Conservation (phyloP, 1,284 basidiomycete species). For the Tylopilus orsonianus region DNA sequence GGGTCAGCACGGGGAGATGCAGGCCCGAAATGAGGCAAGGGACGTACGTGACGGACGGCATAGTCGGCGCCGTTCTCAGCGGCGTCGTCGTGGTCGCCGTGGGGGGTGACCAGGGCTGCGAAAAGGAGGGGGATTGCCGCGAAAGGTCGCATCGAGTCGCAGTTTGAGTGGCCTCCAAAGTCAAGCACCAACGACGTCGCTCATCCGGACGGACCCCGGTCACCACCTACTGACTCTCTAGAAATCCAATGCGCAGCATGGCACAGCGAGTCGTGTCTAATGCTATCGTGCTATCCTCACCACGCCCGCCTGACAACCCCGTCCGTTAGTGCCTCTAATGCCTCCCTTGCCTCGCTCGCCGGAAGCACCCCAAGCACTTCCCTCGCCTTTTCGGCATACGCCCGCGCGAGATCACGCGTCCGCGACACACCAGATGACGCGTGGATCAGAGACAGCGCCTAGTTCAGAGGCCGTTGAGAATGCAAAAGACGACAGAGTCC, state of each 20-base stretch:
- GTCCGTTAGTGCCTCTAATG: slow-evolving; percentile 67
- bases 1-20: slow-evolving; percentile 16
- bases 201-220: slow-evolving; percentile 17
- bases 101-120: slow-evolving; percentile 26
- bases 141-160: slow-evolving; percentile 21
- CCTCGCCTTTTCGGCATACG: slow-evolving; percentile 79
- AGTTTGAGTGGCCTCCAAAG: background rate
- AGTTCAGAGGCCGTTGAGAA: slow-evolving; percentile 2
- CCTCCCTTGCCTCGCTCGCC: slow-evolving; percentile 77
- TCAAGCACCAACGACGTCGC: too few relatives aligned
- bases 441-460: slow-evolving; percentile 78
- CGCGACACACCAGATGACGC: slow-evolving; percentile 77
- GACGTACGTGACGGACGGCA: slow-evolving; percentile 53
- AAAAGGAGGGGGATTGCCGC: slow-evolving; percentile 27
- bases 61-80: slow-evolving; percentile 38
- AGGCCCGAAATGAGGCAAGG: slow-evolving; percentile 3
- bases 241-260: background rate
- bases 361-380: slow-evolving; percentile 75
- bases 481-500: background rate
- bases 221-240: slow-evolving; percentile 14
- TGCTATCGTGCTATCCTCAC: slow-evolving; percentile 13
- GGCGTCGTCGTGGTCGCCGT: slow-evolving; percentile 32
- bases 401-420: slow-evolving; percentile 74
- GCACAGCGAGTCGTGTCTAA: background rate
- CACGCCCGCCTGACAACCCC: slow-evolving; percentile 47